These are phyloP conservation scores for Mortierella sp. DNA, from an alignment of 371 early-diverging fungal genomes.

Conservation along the genomic window DNA sequence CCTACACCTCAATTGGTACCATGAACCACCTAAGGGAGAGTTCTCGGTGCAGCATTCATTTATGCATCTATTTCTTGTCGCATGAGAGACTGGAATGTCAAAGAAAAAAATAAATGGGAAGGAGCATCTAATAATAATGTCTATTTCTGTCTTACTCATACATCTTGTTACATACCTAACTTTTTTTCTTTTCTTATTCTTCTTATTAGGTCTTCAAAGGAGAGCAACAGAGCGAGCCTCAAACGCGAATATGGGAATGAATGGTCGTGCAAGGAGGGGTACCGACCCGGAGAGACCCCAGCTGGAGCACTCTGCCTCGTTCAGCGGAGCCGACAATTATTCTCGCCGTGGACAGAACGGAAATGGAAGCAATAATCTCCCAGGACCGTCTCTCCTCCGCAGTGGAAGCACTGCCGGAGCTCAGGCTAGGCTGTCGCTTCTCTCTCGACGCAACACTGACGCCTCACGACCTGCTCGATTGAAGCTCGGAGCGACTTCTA, in stretches of 20 bases:
- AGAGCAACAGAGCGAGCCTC: conserved; percentile 36
- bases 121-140: conserved; percentile 1
- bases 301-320: conserved; percentile 38
- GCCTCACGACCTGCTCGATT: conserved; percentile 28
- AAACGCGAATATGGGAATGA: background rate
- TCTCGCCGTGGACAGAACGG: conserved; percentile 13
- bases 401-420: conserved; percentile 25
- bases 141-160: conserved; percentile 6
- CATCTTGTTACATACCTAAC: background rate
- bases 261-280: conserved; percentile 34
- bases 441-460: conserved; percentile 43
- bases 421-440: conserved; percentile 23
- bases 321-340: conserved; percentile 18
- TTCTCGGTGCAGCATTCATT: background rate
- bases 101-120: background rate
- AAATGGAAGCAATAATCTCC: background rate
- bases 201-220: conserved; percentile 32
- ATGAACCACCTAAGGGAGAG: background rate
- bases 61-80: background rate
- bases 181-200: no score
- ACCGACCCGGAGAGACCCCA: conserved; percentile 44
- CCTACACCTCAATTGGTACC: background rate
- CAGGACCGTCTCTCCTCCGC: conserved; percentile 17
- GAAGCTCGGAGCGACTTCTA: conserved; percentile 22
- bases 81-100: background rate